Conservation (phyloP, 2,329 filamentous ascomycete genomes). For the Phaeosphaeria sp. region DNA sequence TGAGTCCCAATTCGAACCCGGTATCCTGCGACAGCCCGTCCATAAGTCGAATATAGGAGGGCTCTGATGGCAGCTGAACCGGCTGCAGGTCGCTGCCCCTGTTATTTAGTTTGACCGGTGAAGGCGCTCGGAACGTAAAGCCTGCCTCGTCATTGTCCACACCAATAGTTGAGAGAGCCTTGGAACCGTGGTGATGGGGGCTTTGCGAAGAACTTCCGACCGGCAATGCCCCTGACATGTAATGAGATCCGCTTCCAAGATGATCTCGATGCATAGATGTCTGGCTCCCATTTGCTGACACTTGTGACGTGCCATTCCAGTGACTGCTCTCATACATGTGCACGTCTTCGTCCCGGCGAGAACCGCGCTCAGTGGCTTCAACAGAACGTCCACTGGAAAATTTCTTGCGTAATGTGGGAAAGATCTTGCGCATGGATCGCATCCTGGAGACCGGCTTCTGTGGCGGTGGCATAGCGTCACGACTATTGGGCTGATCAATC, state of each 20-base stretch:
- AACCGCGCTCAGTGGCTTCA: not conserved
- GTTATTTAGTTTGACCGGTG: conserved; percentile 16
- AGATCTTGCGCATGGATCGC: conserved; percentile 34
- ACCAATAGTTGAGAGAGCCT: conserved; percentile 6
- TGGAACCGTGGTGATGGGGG: conserved; percentile 6
- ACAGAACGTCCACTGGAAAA: conserved; percentile 16
- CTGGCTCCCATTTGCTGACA: not conserved
- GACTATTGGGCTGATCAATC: conserved; percentile 24
- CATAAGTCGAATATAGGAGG: conserved; percentile 42
- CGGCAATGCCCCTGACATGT: conserved; percentile 38
- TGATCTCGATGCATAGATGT: conserved; percentile 3
- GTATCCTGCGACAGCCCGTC: conserved; percentile 33
- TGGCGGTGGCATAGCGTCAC: conserved; percentile 51
- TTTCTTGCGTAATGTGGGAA: conserved; percentile 33
- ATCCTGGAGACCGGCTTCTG: conserved; percentile 33
- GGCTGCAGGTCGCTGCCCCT: conserved; percentile 1
- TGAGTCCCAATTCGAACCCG: conserved; percentile 32
- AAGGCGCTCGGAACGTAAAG: conserved; percentile 29
- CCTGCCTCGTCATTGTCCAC: conserved; percentile 10
- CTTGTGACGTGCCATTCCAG: conserved; percentile 7
- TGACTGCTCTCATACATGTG: conserved; percentile 20
- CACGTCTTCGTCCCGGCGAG: conserved; percentile 5
- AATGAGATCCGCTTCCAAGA: conserved; percentile 12
- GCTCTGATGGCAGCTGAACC: conserved; percentile 24
- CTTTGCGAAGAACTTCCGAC: conserved; percentile 6